Percentiles rank a stretch among this genome's conserved stretches.
phyloP scores from a whole-genome alignment of 1,139 yeast genomes.

The Geotrichum restrictum region DNA sequence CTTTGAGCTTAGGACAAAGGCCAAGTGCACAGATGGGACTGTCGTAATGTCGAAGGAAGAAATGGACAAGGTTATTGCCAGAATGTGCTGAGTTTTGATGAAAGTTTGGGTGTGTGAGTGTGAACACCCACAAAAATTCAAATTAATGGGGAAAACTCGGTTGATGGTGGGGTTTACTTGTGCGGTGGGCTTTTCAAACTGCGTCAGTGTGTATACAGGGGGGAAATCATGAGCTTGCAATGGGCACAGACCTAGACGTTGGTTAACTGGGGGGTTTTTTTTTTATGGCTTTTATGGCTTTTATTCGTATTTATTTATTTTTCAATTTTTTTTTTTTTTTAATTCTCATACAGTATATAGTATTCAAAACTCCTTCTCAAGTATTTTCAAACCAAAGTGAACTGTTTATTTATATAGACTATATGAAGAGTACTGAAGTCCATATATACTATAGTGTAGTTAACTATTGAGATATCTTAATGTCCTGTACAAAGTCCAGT shows the following conservation, averaged over 20 bases:
- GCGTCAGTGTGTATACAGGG: too few relatives aligned
- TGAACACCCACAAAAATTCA: too few relatives aligned
- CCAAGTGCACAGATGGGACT: constrained; percentile 92
- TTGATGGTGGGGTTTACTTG: neutral
- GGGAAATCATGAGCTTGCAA: too few relatives aligned
- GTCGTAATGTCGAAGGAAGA: constrained; percentile 79
- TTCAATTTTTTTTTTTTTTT: neutral
- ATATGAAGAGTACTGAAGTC: too few relatives aligned
- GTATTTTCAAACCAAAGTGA: too few relatives aligned
- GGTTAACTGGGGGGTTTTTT: too few relatives aligned
- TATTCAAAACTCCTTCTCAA: too few relatives aligned
- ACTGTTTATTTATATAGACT: too few relatives aligned
- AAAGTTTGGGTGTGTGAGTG: neutral
- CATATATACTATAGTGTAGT: too few relatives aligned
- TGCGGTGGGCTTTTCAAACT: neutral
- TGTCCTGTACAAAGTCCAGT: neutral
- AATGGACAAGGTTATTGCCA: constrained; percentile 49
- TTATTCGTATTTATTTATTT: neutral
- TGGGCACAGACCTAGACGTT: too few relatives aligned
- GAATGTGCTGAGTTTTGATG: too few relatives aligned
- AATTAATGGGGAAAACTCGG: neutral
- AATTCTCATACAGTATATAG: too few relatives aligned
- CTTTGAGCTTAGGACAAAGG: constrained; percentile 79
- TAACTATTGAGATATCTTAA: neutral
- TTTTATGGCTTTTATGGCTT: neutral